Conservation (phyloP, 2,329 filamentous ascomycete species). For the Talaromyces sp. region DNA sequence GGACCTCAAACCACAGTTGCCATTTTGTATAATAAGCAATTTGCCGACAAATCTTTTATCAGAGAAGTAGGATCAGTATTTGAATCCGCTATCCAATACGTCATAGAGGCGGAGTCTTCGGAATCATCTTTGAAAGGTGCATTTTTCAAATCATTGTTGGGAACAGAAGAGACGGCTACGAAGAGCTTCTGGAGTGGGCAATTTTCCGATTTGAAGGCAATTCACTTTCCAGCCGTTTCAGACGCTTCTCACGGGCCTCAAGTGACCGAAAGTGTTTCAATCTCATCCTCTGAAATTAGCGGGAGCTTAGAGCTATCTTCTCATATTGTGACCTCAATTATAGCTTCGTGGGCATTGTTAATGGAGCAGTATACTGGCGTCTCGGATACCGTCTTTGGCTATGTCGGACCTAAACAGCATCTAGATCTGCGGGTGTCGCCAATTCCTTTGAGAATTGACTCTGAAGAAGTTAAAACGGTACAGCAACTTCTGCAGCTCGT, state of each 20-base stretch:
- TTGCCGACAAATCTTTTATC: not conserved
- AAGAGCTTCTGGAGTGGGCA: not conserved
- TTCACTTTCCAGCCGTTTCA: not conserved
- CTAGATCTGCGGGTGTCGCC: not conserved
- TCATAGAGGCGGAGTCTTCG: not conserved
- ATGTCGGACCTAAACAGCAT: conserved; percentile 2
- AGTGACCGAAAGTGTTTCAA: not conserved
- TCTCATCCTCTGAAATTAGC: not conserved
- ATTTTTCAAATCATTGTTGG: not conserved
- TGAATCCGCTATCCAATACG: not conserved
- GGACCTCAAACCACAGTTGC: not conserved
- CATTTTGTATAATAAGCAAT: not conserved
- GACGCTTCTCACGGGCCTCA: not conserved
- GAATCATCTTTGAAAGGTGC: not conserved
- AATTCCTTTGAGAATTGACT: not conserved
- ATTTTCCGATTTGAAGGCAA: not conserved
- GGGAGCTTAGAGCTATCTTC: not conserved
- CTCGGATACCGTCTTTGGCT: conserved; percentile 5
- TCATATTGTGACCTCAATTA: not conserved
- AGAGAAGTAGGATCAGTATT: not conserved
- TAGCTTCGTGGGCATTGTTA: conserved; percentile 8
- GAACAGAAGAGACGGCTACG: not conserved
- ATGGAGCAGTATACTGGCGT: not conserved
- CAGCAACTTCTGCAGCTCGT: conserved; percentile 14
- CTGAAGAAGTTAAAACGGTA: conserved; percentile 22